Percentiles rank a stretch among this genome's conserved stretches.
These are phyloP conservation scores for Phalaenopsis equestris DNA, from an alignment of 106 monocot genomes.

Conservation along the genomic window DNA sequence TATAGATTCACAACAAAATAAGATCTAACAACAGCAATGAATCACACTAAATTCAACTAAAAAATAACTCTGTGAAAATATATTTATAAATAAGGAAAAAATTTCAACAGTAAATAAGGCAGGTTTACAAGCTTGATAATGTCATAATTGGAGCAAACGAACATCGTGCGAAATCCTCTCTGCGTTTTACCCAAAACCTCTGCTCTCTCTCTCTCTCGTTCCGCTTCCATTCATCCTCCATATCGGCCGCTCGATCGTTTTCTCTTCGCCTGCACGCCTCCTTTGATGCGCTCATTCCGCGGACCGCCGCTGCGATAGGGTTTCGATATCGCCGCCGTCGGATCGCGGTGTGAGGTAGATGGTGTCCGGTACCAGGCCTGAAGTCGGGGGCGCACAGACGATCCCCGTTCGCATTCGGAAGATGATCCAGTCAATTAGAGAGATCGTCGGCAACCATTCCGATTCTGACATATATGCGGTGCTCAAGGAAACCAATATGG, in stretches of 20 bases:
- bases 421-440: constrained; percentile 64
- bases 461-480: constrained; percentile 68
- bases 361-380: background rate
- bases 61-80: too few relatives aligned
- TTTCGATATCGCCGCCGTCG: background rate
- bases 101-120: too few relatives aligned
- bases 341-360: background rate
- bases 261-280: background rate
- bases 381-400: background rate
- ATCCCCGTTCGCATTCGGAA: constrained; percentile 12
- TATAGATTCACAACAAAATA: too few relatives aligned
- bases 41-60: too few relatives aligned
- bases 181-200: too few relatives aligned
- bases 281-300: background rate
- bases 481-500: constrained; percentile 70
- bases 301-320: background rate
- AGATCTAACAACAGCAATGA: too few relatives aligned
- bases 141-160: too few relatives aligned
- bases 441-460: constrained; percentile 70
- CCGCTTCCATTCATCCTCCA: background rate
- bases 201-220: background rate
- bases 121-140: too few relatives aligned
- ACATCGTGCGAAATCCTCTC: too few relatives aligned
- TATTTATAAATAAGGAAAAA: too few relatives aligned
- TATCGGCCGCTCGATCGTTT: background rate